Evolutionary conservation across 139 green algal species (phyloP).

Genomic region (Chlamydomonas sp.): DNA sequence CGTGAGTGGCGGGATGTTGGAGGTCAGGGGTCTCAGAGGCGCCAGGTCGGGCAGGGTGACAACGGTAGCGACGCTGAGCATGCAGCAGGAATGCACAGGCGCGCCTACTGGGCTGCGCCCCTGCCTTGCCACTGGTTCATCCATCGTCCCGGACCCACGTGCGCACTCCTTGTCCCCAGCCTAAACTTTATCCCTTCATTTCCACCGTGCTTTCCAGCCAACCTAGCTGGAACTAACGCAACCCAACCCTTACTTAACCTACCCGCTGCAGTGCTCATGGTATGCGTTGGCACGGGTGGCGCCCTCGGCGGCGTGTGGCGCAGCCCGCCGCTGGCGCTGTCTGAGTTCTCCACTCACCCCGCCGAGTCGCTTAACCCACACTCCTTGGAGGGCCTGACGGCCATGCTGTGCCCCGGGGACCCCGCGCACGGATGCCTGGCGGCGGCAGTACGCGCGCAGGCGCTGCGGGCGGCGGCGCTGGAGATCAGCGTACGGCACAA

Average conservation of each 20-base stretch:
- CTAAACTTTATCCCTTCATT: too few species aligned
- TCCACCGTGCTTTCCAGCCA: too few species aligned
- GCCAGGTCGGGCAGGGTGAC: too few species aligned
- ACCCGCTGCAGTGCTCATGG: slow-evolving; percentile 33
- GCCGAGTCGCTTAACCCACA: slow-evolving; percentile 42
- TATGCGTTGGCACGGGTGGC: slow-evolving; percentile 40
- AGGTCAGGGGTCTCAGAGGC: too few species aligned
- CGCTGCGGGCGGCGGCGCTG: slow-evolving; percentile 23
- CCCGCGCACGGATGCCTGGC: slow-evolving; percentile 2
- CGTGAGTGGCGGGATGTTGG: too few species aligned
- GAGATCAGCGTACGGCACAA: slow-evolving; percentile 40
- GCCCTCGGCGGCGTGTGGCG: slow-evolving; percentile 56
- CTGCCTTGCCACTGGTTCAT: too few species aligned
- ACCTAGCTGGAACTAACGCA: not conserved
- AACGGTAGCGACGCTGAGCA: too few species aligned
- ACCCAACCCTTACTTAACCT: not conserved
- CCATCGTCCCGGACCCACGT: too few species aligned
- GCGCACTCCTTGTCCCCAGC: too few species aligned
- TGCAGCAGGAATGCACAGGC: too few species aligned
- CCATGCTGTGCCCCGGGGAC: slow-evolving; percentile 31
- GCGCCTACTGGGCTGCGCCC: too few species aligned
- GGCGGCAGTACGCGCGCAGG: slow-evolving; percentile 40
- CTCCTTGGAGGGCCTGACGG: slow-evolving; percentile 29
- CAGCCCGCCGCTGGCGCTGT: slow-evolving; percentile 47
- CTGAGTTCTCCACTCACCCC: slow-evolving; percentile 52